Evolutionary conservation across 164 flowering plant genomes (phyloP).

Genomic region (Saururus chinensis): DNA sequence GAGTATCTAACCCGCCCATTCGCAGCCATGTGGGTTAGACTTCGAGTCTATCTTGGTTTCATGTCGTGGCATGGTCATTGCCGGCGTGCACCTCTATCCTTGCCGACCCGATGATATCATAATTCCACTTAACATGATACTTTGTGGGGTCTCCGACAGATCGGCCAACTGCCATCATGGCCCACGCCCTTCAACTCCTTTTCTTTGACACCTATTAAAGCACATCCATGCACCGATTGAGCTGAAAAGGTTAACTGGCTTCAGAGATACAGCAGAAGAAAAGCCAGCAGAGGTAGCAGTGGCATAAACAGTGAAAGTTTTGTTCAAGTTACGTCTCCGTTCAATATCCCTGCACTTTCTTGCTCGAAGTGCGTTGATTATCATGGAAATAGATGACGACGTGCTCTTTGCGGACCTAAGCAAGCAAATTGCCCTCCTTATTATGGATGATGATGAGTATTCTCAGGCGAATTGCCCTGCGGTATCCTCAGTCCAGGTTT

Average conservation of each 20-base stretch:
- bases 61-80: slow-evolving; percentile 26
- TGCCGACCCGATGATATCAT: slow-evolving; percentile 37
- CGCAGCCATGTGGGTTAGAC: slow-evolving; percentile 30
- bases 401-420: slow-evolving; percentile 71
- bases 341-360: neutral
- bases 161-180: slow-evolving; percentile 32
- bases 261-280: neutral
- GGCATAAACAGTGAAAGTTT: neutral
- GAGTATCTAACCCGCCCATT: slow-evolving; percentile 6
- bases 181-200: slow-evolving; percentile 24
- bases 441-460: slow-evolving; percentile 64
- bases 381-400: slow-evolving; percentile 57
- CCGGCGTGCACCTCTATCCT: slow-evolving; percentile 28
- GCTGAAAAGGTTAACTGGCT: neutral
- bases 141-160: slow-evolving; percentile 37
- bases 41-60: slow-evolving; percentile 35
- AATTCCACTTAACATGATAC: slow-evolving; percentile 22
- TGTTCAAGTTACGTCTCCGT: neutral
- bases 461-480: slow-evolving; percentile 28
- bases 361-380: neutral
- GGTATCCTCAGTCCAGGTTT: slow-evolving; percentile 45
- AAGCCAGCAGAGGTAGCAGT: neutral
- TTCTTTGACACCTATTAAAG: slow-evolving; percentile 20
- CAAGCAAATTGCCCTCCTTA: slow-evolving; percentile 63
- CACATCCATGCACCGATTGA: slow-evolving; percentile 6